Evolutionary conservation across 2,329 filamentous ascomycete genomes (phyloP).

Genomic region (Volutella citrinella): DNA sequence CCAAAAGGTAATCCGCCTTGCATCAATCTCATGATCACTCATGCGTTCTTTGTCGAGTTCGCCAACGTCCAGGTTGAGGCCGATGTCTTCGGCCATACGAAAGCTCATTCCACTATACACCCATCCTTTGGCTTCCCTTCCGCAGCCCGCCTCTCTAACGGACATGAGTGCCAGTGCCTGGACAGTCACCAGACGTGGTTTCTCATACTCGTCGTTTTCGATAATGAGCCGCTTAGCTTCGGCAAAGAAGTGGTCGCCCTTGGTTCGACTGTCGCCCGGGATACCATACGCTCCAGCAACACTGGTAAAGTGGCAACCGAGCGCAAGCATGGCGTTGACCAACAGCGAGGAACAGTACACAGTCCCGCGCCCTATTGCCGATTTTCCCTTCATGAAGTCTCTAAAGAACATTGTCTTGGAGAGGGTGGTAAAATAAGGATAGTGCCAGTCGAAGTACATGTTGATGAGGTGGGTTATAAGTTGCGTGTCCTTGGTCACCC

Average conservation of each 20-base stretch:
- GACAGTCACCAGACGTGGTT: conserved; percentile 81
- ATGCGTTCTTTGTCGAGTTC: conserved; percentile 60
- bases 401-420: conserved; percentile 83
- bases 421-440: conserved; percentile 90
- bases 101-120: conserved; percentile 99
- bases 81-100: conserved; percentile 92
- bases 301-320: conserved; percentile 91
- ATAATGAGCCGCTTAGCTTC: conserved; percentile 88
- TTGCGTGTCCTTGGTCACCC: conserved; percentile 74
- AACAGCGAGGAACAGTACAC: conserved; percentile 85
- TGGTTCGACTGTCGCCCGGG: conserved; percentile 74
- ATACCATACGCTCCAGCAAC: conserved; percentile 68
- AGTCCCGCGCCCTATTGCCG: conserved; percentile 52
- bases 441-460: conserved; percentile 99
- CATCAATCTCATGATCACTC: conserved; percentile 82
- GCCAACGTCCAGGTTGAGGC: conserved; percentile 79
- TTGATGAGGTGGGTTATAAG: conserved; percentile 85
- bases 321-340: conserved; percentile 89
- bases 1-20: conserved; percentile 91
- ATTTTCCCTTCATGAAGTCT: conserved; percentile 74
- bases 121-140: conserved; percentile 93
- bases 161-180: conserved; percentile 96
- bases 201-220: conserved; percentile 90
- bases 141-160: conserved; percentile 91
- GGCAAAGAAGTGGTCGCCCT: conserved; percentile 93